Conservation (phyloP, 2,329 filamentous ascomycete species). For the Exophiala sp. region DNA sequence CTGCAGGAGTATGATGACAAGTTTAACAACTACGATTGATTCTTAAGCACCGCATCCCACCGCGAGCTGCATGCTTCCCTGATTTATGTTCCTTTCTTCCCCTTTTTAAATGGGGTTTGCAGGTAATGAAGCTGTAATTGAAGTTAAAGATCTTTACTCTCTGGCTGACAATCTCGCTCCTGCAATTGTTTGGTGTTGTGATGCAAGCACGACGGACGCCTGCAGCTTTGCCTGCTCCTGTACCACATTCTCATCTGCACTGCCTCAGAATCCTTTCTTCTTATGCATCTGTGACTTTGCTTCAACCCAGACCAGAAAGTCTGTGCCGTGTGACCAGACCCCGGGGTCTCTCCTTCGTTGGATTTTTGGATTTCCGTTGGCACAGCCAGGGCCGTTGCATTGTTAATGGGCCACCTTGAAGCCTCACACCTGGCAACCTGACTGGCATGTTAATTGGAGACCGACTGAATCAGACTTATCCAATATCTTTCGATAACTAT, state of each 20-base stretch:
- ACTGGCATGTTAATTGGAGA: slow-evolving; percentile 3
- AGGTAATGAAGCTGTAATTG: not conserved
- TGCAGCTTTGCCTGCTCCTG: slow-evolving; percentile 5
- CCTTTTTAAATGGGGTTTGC: not conserved
- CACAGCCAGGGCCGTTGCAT: slow-evolving; percentile 8
- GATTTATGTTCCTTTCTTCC: too few relatives aligned
- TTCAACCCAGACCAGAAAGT: not conserved
- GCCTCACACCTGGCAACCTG: not conserved
- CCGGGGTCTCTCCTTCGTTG: slow-evolving; percentile 13
- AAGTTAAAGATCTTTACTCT: not conserved
- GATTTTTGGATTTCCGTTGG: slow-evolving; percentile 21
- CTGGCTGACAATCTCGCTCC: not conserved
- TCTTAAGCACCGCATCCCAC: too few relatives aligned
- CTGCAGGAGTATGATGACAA: too few relatives aligned
- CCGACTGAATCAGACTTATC: not conserved
- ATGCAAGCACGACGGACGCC: slow-evolving; percentile 12
- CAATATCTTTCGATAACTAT: slow-evolving; percentile 4
- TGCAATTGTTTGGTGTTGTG: not conserved
- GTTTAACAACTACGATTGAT: too few relatives aligned
- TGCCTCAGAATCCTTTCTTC: not conserved
- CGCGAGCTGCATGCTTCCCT: too few relatives aligned
- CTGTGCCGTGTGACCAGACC: slow-evolving; percentile 1
- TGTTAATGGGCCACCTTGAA: slow-evolving; percentile 9
- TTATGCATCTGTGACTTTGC: slow-evolving; percentile 2
- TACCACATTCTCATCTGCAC: not conserved